Evolutionary conservation across 140 eudicot species (phyloP).

Genomic region (Senecio squalidus): DNA sequence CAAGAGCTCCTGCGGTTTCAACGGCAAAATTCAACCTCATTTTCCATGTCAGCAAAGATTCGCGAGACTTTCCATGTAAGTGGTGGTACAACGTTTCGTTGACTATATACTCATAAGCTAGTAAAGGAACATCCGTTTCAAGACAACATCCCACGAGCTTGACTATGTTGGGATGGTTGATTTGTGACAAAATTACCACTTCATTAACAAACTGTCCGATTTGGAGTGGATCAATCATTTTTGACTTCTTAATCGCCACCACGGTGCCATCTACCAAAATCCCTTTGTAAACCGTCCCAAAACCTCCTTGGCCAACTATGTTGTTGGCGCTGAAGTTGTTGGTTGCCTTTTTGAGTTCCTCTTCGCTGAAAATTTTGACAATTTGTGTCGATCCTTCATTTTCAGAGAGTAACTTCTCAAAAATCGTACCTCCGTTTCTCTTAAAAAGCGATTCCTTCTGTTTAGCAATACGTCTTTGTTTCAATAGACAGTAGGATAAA

Average conservation of each 20-base stretch:
- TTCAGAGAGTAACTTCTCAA: constrained; percentile 29
- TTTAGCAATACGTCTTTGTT: constrained; percentile 16
- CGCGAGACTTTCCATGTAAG: constrained; percentile 25
- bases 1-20: constrained; percentile 26
- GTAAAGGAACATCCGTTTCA: constrained; percentile 40
- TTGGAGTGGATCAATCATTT: constrained; percentile 26
- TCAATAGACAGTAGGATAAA: constrained; percentile 9
- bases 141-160: constrained; percentile 43
- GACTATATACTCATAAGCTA: constrained; percentile 36
- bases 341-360: constrained; percentile 35
- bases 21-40: constrained; percentile 17
- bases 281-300: constrained; percentile 39
- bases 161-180: constrained; percentile 36
- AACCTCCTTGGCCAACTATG: constrained; percentile 39
- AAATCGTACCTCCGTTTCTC: constrained; percentile 40
- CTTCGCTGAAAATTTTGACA: constrained; percentile 28
- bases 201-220: constrained; percentile 37
- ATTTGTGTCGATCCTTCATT: constrained; percentile 17
- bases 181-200: constrained; percentile 38
- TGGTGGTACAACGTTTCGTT: constrained; percentile 40
- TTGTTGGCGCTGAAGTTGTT: constrained; percentile 21
- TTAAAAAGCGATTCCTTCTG: constrained; percentile 24
- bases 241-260: constrained; percentile 36
- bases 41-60: constrained; percentile 23
- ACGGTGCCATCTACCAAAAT: constrained; percentile 1